A percentile compares a stretch with the other conserved stretches of the same genome.
Evolutionary conservation across 2,329 filamentous ascomycete species (phyloP).

Genomic region (Phialophora expanda): DNA sequence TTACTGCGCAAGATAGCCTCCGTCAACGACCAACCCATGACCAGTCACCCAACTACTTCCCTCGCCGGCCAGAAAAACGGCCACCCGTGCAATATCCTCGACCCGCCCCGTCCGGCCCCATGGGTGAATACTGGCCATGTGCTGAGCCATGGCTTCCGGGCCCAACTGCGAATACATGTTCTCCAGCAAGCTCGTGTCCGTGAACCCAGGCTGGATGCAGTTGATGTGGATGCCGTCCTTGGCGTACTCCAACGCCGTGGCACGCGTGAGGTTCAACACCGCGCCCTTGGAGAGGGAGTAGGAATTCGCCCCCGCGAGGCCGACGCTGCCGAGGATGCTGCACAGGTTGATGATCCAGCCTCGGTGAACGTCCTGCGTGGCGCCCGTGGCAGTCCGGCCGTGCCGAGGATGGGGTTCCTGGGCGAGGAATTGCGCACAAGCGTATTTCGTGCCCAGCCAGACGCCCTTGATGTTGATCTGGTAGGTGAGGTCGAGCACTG

Average conservation of each 20-base stretch:
- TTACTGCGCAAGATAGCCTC: conserved; percentile 46
- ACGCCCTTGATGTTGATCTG: conserved; percentile 49
- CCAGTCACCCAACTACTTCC: conserved; percentile 55
- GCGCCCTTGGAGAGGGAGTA: conserved; percentile 58
- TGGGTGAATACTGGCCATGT: conserved; percentile 27
- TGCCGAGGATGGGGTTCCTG: conserved; percentile 31
- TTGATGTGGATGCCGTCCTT: conserved; percentile 51
- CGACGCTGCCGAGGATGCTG: conserved; percentile 24
- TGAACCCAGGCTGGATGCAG: conserved; percentile 51
- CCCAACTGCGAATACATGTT: conserved; percentile 41
- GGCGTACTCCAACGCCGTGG: conserved; percentile 52
- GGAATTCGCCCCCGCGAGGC: conserved; percentile 27
- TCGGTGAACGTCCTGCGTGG: conserved; percentile 37
- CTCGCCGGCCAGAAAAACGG: conserved; percentile 55
- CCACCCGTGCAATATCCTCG: conserved; percentile 48
- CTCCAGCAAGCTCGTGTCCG: conserved; percentile 47
- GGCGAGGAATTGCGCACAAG: conserved; percentile 33
- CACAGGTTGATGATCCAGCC: conserved; percentile 52
- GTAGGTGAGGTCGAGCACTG: conserved; percentile 28
- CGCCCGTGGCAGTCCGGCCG: conserved; percentile 15
- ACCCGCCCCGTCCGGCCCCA: conserved; percentile 41
- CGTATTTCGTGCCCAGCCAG: conserved; percentile 50
- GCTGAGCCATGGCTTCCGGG: conserved; percentile 10
- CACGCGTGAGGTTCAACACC: conserved; percentile 53
- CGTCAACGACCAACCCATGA: conserved; percentile 52